phyloP scores from a whole-genome alignment of 2,329 filamentous ascomycete genomes.

The Claviceps spartinae region DNA sequence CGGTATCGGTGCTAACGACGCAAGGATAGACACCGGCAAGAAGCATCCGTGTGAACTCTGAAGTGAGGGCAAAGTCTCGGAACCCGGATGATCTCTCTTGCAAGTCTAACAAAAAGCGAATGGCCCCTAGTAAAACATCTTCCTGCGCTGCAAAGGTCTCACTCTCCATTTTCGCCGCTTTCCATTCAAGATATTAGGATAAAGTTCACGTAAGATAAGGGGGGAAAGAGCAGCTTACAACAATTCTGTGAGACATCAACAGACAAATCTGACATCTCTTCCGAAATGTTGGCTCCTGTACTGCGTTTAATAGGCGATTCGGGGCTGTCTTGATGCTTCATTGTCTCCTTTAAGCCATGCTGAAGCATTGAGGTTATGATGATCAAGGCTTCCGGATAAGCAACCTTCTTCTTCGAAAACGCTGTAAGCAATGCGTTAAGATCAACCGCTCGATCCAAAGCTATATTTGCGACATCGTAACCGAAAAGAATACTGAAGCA shows the following conservation, averaged over 20 bases:
- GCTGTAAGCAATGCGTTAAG: conserved; percentile 59
- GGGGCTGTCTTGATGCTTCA: conserved; percentile 47
- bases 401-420: conserved; percentile 55
- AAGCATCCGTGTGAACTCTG: conserved; percentile 69
- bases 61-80: conserved; percentile 66
- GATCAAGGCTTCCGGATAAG: conserved; percentile 63
- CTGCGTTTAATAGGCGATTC: conserved; percentile 32
- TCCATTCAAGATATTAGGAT: conserved; percentile 6
- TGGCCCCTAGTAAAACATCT: conserved; percentile 58
- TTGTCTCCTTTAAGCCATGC: conserved; percentile 60
- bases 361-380: conserved; percentile 81
- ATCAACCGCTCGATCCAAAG: conserved; percentile 62
- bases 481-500: conserved; percentile 84
- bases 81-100: conserved; percentile 67
- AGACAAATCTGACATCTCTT: not conserved
- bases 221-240: not conserved
- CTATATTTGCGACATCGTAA: conserved; percentile 59
- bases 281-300: not conserved
- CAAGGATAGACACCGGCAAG: conserved; percentile 74
- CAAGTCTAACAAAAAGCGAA: conserved; percentile 66
- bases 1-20: conserved; percentile 71
- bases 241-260: not conserved
- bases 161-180: conserved; percentile 22
- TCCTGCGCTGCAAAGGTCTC: conserved; percentile 39
- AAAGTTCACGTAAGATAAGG: not conserved